Conservation (phyloP, 805 yeast species). For the Teunomyces funiuensis region DNA sequence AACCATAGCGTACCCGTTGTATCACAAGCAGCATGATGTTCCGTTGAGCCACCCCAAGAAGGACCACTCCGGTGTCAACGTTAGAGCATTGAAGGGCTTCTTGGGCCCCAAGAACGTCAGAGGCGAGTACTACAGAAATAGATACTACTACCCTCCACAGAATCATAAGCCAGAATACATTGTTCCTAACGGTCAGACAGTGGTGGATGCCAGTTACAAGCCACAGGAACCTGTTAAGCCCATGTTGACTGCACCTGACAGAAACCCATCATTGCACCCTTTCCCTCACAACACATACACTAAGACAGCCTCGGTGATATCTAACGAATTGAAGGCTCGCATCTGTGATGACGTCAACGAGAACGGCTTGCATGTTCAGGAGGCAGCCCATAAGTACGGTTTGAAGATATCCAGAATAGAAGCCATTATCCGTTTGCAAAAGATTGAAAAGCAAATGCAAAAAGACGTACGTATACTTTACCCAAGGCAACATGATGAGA, state of each 20-base stretch:
- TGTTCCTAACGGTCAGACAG: slow-evolving; percentile 49
- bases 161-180: slow-evolving; percentile 74
- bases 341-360: slow-evolving; percentile 57
- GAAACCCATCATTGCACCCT: slow-evolving; percentile 56
- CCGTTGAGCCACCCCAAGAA: slow-evolving; percentile 33
- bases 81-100: slow-evolving; percentile 66
- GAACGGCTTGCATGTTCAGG: slow-evolving; percentile 60
- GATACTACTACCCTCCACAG: slow-evolving; percentile 65
- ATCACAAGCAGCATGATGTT: slow-evolving; percentile 29
- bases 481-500: slow-evolving; percentile 43
- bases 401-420: slow-evolving; percentile 84
- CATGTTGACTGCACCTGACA: slow-evolving; percentile 10
- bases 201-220: slow-evolving; percentile 20
- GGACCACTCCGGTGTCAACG: slow-evolving; percentile 52
- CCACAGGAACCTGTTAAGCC: slow-evolving; percentile 23
- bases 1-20: slow-evolving; percentile 35
- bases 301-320: slow-evolving; percentile 61
- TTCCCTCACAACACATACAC: slow-evolving; percentile 77
- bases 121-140: slow-evolving; percentile 79
- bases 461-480: slow-evolving; percentile 53
- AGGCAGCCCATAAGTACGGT: slow-evolving; percentile 75
- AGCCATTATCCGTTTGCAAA: slow-evolving; percentile 72
- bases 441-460: slow-evolving; percentile 63
- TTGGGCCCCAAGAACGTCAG: slow-evolving; percentile 81
- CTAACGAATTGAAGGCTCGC: slow-evolving; percentile 56